These are phyloP conservation scores for Yamadazyma oceani DNA, from an alignment of 1,139 yeast species.

Conservation along the genomic window DNA sequence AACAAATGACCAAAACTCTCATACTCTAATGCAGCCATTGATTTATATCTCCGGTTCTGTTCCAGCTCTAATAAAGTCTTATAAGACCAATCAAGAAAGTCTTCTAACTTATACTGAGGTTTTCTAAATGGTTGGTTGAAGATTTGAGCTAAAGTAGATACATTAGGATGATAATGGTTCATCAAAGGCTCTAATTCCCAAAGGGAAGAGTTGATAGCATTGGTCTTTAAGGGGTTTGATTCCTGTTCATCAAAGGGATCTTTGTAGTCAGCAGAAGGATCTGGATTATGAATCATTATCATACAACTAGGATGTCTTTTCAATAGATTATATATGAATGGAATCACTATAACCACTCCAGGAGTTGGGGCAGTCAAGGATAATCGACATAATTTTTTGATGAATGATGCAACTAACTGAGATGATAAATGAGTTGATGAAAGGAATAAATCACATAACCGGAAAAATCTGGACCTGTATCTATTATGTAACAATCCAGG, in stretches of 20 bases:
- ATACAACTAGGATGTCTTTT: conserved; percentile 93
- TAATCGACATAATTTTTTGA: conserved; percentile 76
- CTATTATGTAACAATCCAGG: conserved; percentile 74
- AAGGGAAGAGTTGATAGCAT: conserved; percentile 80
- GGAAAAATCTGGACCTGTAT: conserved; percentile 83
- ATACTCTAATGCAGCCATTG: conserved; percentile 76
- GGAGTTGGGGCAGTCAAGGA: conserved; percentile 84
- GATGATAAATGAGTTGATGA: conserved; percentile 88
- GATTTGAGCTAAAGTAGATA: conserved; percentile 86
- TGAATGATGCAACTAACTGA: conserved; percentile 81
- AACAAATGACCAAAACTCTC: conserved; percentile 55
- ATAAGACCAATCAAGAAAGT: conserved; percentile 91
- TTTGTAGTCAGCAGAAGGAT: conserved; percentile 26
- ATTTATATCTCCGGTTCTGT: conserved; percentile 63
- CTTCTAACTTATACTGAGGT: conserved; percentile 85
- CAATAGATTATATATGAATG: conserved; percentile 86
- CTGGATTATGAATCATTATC: conserved; percentile 71
- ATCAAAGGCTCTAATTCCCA: conserved; percentile 88
- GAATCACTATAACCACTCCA: conserved; percentile 82
- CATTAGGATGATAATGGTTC: conserved; percentile 94
- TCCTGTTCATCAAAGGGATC: conserved; percentile 74
- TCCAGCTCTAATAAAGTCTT: conserved; percentile 74
- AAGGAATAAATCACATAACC: conserved; percentile 82
- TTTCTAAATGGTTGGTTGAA: conserved; percentile 89
- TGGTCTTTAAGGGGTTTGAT: conserved; percentile 71